Evolutionary conservation across 768 basidiomycete genomes (phyloP).

Genomic region (Phlebiopsis flavidoalba): DNA sequence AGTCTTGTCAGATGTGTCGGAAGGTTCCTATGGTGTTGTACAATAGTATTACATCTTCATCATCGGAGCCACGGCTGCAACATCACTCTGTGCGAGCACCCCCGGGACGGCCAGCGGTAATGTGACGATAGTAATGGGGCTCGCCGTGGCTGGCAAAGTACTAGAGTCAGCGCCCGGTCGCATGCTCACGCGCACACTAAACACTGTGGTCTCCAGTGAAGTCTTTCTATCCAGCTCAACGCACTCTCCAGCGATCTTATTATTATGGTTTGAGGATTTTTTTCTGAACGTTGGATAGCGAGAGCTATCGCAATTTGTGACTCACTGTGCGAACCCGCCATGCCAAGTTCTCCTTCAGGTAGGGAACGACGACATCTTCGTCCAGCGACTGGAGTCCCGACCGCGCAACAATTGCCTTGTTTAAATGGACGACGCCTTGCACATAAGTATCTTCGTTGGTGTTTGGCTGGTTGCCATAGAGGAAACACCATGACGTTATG

Average conservation of each 20-base stretch:
- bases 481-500: slow-evolving; percentile 37
- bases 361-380: background rate
- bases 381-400: background rate
- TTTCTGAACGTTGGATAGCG: no score
- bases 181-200: background rate
- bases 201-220: background rate
- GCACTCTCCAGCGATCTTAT: background rate
- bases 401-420: background rate
- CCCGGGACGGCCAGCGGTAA: background rate
- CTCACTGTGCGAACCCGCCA: background rate
- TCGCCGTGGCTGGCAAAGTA: background rate
- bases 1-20: background rate
- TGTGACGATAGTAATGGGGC: background rate
- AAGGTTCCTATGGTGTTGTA: no score
- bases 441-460: background rate
- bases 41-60: no score
- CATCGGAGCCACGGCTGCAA: no score
- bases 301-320: background rate
- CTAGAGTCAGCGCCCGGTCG: background rate
- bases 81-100: background rate
- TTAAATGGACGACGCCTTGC: background rate
- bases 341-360: background rate
- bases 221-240: background rate
- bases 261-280: background rate
- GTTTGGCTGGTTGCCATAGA: background rate